Conservation (phyloP, 441 rosid genomes). For the Breynia disticha region DNA sequence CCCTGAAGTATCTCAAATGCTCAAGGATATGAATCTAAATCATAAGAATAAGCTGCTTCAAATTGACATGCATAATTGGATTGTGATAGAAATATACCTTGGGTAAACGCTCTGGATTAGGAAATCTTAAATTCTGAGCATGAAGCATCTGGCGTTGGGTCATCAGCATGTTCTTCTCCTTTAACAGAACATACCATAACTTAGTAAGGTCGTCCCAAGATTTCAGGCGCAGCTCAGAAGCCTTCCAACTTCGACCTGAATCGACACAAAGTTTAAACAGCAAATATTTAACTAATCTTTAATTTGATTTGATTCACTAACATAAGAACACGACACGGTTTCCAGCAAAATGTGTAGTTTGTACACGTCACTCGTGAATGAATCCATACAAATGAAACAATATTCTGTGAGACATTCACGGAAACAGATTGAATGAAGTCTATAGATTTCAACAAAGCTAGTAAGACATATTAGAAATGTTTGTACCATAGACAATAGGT, state of each 20-base stretch:
- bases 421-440: no score
- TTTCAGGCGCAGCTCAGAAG: constrained; percentile 81
- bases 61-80: constrained; percentile 1
- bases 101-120: constrained; percentile 83
- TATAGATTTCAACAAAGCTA: not conserved
- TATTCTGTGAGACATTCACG: no score
- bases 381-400: no score
- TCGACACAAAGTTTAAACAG: constrained; percentile 10
- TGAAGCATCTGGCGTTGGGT: constrained; percentile 89
- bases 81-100: constrained; percentile 35
- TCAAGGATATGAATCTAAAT: no score
- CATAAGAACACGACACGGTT: not conserved
- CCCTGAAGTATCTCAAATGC: no score
- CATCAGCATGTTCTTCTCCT: constrained; percentile 97
- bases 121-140: constrained; percentile 56
- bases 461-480: not conserved
- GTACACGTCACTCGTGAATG: not conserved
- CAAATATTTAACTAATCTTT: not conserved
- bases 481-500: constrained; percentile 61
- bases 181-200: constrained; percentile 84
- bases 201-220: constrained; percentile 91
- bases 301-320: not conserved
- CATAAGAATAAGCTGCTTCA: no score
- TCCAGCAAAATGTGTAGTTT: not conserved
- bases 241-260: constrained; percentile 96